Evolutionary conservation across 306 rosid species (phyloP).

Genomic region (Nissolia schottii): DNA sequence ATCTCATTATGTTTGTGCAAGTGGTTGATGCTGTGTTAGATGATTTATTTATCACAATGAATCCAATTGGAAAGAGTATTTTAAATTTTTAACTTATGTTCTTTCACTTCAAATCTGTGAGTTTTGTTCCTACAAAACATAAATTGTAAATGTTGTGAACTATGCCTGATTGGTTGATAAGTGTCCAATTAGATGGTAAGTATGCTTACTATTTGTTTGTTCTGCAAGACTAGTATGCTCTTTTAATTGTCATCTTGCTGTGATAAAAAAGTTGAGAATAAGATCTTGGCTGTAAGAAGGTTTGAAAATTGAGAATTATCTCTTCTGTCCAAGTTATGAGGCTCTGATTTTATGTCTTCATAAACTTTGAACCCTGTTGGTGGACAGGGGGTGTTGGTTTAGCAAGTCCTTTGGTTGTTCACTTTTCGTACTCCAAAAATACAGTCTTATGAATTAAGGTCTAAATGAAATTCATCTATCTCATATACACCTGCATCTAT

Average conservation of each 20-base stretch:
- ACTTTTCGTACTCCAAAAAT: neutral
- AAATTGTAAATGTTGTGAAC: neutral
- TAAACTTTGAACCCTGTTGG: neutral
- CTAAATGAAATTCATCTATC: neutral
- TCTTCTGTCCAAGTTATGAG: neutral
- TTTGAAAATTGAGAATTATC: neutral
- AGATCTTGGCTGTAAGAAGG: neutral
- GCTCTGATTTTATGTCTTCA: neutral
- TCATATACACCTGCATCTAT: neutral
- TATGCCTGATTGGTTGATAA: neutral
- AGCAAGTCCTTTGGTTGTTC: neutral
- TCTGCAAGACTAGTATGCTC: neutral
- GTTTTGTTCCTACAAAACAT: neutral
- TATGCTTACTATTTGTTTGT: neutral
- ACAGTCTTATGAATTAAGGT: neutral
- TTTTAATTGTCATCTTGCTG: neutral
- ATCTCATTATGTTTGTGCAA: neutral
- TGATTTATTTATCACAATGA: neutral
- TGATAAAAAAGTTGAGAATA: neutral
- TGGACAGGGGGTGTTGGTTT: neutral
- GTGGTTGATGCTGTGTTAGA: neutral
- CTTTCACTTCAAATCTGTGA: neutral
- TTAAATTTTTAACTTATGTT: neutral
- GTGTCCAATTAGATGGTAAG: neutral
- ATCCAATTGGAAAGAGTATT: neutral